Evolutionary conservation across 495 filamentous ascomycete species (phyloP).

Genomic region (Penicillium soppii): DNA sequence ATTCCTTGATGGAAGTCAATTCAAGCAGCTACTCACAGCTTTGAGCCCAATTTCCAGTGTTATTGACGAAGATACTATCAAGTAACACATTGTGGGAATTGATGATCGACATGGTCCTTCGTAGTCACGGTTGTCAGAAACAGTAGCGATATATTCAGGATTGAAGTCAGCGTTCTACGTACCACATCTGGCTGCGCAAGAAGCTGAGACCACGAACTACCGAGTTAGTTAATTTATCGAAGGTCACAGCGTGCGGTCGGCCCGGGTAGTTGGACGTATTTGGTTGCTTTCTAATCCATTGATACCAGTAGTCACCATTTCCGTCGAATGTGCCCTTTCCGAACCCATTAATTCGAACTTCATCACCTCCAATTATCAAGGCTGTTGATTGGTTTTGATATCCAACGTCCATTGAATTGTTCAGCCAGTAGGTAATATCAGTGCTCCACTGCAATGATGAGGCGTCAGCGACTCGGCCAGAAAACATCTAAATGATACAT

Average conservation of each 20-base stretch:
- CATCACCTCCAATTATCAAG: constrained; percentile 44
- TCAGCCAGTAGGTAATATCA: constrained; percentile 47
- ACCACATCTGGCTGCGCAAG: constrained; percentile 48
- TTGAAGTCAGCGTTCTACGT: constrained; percentile 9
- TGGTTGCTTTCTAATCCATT: constrained; percentile 20
- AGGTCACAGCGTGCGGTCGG: constrained; percentile 40
- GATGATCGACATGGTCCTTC: constrained; percentile 35
- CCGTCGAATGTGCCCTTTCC: constrained; percentile 43
- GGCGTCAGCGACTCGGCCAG: no score
- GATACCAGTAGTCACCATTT: constrained; percentile 46
- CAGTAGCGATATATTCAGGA: no score
- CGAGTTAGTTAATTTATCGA: constrained; percentile 34
- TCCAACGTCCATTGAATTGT: constrained; percentile 40
- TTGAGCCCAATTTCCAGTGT: constrained; percentile 18
- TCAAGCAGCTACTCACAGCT: constrained; percentile 13
- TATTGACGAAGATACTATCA: constrained; percentile 43
- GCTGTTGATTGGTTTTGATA: constrained; percentile 53
- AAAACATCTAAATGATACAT: neutral
- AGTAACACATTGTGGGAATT: constrained; percentile 34
- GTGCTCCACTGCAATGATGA: constrained; percentile 50
- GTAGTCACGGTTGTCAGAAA: no score
- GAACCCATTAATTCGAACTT: constrained; percentile 37
- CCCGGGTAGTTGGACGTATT: constrained; percentile 42
- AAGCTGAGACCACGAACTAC: constrained; percentile 34
- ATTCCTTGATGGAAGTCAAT: no score